phyloP scores from a whole-genome alignment of 805 yeast species.

The Pichia californica region DNA sequence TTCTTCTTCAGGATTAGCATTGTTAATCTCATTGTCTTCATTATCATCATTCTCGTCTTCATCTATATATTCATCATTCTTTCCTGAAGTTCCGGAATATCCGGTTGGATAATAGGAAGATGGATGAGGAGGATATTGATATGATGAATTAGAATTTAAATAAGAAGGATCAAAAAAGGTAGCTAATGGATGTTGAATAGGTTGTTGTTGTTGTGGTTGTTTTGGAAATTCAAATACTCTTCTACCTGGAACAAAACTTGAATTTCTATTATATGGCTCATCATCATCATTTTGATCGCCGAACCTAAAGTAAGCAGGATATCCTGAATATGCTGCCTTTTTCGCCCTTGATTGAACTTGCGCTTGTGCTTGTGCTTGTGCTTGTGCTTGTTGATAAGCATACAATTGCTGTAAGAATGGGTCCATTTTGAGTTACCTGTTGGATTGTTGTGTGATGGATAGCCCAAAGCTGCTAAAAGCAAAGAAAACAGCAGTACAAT shows the following conservation, averaged over 20 bases:
- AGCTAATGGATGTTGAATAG: background rate
- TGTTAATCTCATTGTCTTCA: background rate
- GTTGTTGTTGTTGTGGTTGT: no score
- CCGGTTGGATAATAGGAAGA: background rate
- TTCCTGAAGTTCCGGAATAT: no score
- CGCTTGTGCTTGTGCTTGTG: background rate
- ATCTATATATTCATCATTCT: background rate
- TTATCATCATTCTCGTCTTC: background rate
- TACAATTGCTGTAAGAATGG: slow-evolving; percentile 7
- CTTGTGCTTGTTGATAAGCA: slow-evolving; percentile 4
- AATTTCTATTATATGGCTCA: background rate
- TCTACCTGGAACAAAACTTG: no score
- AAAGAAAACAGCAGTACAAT: no score
- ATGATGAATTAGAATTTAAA: no score
- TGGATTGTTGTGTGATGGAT: no score
- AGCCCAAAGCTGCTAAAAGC: no score
- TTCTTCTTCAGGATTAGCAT: background rate
- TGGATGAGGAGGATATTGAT: background rate
- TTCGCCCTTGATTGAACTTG: background rate
- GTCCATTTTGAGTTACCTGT: background rate
- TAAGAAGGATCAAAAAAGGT: no score
- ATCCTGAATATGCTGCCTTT: background rate
- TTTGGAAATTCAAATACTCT: no score
- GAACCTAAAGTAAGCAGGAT: background rate
- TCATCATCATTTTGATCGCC: background rate